Evolutionary conservation across 2,329 filamentous ascomycete genomes (phyloP), one percentile per base, ranked within the genome.

Genomic region (Phialophora tarda): DNA sequence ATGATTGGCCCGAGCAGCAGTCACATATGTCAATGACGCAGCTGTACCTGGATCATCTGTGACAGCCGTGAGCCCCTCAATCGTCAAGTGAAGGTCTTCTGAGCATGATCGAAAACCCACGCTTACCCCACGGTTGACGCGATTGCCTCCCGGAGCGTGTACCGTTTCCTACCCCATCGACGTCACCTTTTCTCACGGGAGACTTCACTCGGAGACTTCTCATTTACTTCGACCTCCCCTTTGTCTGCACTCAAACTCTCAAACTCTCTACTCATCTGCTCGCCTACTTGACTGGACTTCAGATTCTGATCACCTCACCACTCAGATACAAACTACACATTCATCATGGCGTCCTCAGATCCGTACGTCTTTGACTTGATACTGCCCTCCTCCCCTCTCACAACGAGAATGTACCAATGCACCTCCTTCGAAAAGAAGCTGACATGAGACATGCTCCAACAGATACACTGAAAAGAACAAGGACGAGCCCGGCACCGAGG

Each of bases 401-500:
- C 7, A 30, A 30, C 1, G 30, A 8, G 8, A 30, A 30, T 30
- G 30, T 2, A 30, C 7, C 28, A 10, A 1, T 30, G 30, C 8
- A 8, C 30, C 30, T 30, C 30, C 30, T 10, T 30, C 48, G 21
- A 26, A 2, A 14, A 44, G 38, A 44, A 7, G 17, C 38, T 44
- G 38, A 44, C 38, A 44, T n/a, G 10, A 24, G 48, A 26, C 57
- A 23, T 64, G n/a, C 24, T 38, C 55, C 48, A 11, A 95, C 79
- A 91, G 91, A 1, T 96, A 96, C 83, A 92, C 87, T 75, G 87
- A 90, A 67, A 86, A 89, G 79, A 93, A 91, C 80, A 82, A 87
- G 65, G 85, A 92, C 73, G 92, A 96, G 54, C 81, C 86, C 71
- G 82, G 88, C 2, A 79, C 92, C 38, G 85, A 91, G 72, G 85